A percentile compares a stretch with the other conserved stretches of the same genome.
Conservation (phyloP, 192 early-diverging fungal species). For the Coemansia umbellata region DNA sequence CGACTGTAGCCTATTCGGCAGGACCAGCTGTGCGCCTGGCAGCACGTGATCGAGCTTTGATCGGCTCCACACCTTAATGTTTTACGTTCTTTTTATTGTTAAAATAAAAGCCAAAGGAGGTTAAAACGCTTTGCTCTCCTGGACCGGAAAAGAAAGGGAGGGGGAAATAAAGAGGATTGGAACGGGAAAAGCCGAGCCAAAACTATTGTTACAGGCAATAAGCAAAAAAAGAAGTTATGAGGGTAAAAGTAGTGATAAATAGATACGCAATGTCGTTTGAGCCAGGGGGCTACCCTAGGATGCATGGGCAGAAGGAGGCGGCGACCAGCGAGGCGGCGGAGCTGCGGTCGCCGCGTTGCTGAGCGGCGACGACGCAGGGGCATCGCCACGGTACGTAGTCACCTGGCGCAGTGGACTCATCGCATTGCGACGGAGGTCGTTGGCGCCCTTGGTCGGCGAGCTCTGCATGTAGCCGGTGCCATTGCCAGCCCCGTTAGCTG, state of each 20-base stretch:
- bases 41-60: too few species aligned
- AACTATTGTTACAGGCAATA: constrained; percentile 21
- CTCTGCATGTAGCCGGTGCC: constrained; percentile 5
- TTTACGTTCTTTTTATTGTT: too few species aligned
- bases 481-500: neutral
- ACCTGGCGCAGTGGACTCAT: constrained; percentile 42
- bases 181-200: constrained; percentile 2
- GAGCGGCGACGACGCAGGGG: neutral
- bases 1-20: too few species aligned
- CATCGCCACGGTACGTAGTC: neutral
- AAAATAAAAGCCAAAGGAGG: too few species aligned
- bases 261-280: neutral
- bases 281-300: constrained; percentile 5
- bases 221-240: constrained; percentile 1
- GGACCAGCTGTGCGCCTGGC: too few species aligned
- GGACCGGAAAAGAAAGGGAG: too few species aligned
- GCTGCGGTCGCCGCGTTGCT: neutral
- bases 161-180: neutral
- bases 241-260: neutral
- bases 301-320: constrained; percentile 10
- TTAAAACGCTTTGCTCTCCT: too few species aligned
- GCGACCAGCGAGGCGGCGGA: constrained; percentile 23
- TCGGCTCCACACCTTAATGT: too few species aligned
- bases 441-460: constrained; percentile 39
- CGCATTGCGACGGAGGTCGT: constrained; percentile 27